Evolutionary conservation across 768 basidiomycete genomes (phyloP).

Genomic region (Amanita pseudoporphyria): DNA sequence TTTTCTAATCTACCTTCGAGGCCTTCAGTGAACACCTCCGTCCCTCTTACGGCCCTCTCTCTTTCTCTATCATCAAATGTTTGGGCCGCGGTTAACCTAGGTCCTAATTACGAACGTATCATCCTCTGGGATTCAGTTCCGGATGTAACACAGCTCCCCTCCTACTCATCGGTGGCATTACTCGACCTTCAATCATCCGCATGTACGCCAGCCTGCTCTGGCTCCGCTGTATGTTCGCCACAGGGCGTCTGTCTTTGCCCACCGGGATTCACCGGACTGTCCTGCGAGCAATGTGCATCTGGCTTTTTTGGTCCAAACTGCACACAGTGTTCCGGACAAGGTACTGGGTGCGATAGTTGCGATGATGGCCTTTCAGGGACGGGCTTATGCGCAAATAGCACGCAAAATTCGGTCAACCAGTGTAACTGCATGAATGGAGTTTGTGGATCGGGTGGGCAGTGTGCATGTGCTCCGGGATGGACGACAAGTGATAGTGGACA

Average conservation of each 20-base stretch:
- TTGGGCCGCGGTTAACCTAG: slow-evolving; percentile 54
- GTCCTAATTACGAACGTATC: slow-evolving; percentile 39
- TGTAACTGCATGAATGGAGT: slow-evolving; percentile 82
- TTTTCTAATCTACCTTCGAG: slow-evolving; percentile 49
- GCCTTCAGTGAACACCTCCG: slow-evolving; percentile 35
- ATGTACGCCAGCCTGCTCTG: slow-evolving; percentile 71
- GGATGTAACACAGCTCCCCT: slow-evolving; percentile 61
- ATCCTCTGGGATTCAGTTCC: slow-evolving; percentile 76
- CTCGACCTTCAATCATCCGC: slow-evolving; percentile 62
- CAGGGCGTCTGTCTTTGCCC: slow-evolving; percentile 67
- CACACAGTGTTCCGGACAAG: slow-evolving; percentile 44
- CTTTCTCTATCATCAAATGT: slow-evolving; percentile 56
- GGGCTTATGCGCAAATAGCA: slow-evolving; percentile 52
- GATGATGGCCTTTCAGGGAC: slow-evolving; percentile 74
- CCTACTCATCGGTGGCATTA: slow-evolving; percentile 42
- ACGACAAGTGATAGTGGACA: slow-evolving; percentile 61
- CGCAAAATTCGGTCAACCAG: slow-evolving; percentile 42
- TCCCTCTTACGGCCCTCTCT: slow-evolving; percentile 45
- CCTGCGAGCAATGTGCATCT: slow-evolving; percentile 68
- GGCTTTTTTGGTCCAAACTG: slow-evolving; percentile 75
- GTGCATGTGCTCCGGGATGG: slow-evolving; percentile 74
- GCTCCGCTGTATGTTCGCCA: slow-evolving; percentile 60
- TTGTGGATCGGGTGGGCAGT: slow-evolving; percentile 60
- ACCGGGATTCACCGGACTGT: slow-evolving; percentile 63
- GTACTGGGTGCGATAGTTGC: slow-evolving; percentile 51